A percentile compares a stretch with the other conserved stretches of the same genome.
Conservation (phyloP, 345 rosid genomes). For the Melaleuca quinquenervia region DNA sequence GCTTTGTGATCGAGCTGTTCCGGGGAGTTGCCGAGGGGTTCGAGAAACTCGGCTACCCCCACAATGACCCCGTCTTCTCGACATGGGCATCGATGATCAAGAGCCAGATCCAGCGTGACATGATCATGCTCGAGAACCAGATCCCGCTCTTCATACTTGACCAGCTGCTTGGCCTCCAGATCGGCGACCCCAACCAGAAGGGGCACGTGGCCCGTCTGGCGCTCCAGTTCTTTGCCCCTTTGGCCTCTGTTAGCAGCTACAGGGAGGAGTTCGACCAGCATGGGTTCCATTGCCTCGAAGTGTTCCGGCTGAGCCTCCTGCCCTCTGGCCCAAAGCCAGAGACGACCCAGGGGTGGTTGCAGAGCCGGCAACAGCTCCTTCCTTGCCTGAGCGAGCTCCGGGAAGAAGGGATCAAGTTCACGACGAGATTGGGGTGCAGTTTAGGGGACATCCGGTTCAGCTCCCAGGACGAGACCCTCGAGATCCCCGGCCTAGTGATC, state of each 20-base stretch:
- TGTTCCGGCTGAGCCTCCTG: slow-evolving; percentile 48
- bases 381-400: slow-evolving; percentile 59
- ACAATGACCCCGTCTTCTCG: slow-evolving; percentile 67
- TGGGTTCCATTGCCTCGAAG: slow-evolving; percentile 59
- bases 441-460: slow-evolving; percentile 73
- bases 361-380: slow-evolving; percentile 53
- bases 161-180: slow-evolving; percentile 45
- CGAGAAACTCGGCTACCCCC: slow-evolving; percentile 44
- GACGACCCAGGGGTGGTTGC: slow-evolving; percentile 41
- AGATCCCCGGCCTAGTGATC: slow-evolving; percentile 59
- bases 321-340: slow-evolving; percentile 35
- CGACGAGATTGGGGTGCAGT: slow-evolving; percentile 26
- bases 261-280: slow-evolving; percentile 32
- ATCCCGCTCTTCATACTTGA: slow-evolving; percentile 65
- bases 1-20: slow-evolving; percentile 67
- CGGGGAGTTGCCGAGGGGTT: slow-evolving; percentile 68
- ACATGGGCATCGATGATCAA: slow-evolving; percentile 77
- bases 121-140: slow-evolving; percentile 84
- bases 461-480: slow-evolving; percentile 37
- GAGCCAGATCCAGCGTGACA: slow-evolving; percentile 72
- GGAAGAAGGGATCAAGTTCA: slow-evolving; percentile 64
- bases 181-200: slow-evolving; percentile 28
- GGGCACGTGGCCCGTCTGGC: slow-evolving; percentile 48
- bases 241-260: slow-evolving; percentile 19
- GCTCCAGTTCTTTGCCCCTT: slow-evolving; percentile 58